phyloP scores from a whole-genome alignment of 2,329 filamentous ascomycete genomes.

The Aspergillus puulaauensis region DNA sequence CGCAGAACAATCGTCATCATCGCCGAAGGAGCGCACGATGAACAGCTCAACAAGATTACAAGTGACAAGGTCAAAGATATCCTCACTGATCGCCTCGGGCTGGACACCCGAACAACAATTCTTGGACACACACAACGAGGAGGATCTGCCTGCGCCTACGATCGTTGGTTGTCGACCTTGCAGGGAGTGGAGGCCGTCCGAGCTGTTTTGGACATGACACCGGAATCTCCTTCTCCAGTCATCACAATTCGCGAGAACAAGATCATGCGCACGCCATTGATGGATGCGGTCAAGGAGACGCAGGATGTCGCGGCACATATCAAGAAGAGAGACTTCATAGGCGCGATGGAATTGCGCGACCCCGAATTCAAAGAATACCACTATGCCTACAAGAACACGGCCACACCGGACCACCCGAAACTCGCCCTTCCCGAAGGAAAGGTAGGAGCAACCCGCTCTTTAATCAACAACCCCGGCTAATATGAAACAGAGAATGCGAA shows the following conservation, averaged over 20 bases:
- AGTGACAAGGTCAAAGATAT: slow-evolving; percentile 81
- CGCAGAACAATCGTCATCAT: slow-evolving; percentile 98
- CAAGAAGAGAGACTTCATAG: slow-evolving; percentile 78
- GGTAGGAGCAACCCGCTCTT: slow-evolving; percentile 45
- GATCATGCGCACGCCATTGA: slow-evolving; percentile 83
- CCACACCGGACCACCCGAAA: slow-evolving; percentile 72
- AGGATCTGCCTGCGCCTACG: slow-evolving; percentile 87
- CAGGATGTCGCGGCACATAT: slow-evolving; percentile 82
- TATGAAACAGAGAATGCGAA: slow-evolving; percentile 70
- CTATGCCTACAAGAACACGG: slow-evolving; percentile 86
- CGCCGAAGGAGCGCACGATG: slow-evolving; percentile 89
- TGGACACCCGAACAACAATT: slow-evolving; percentile 93
- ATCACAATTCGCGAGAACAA: slow-evolving; percentile 98
- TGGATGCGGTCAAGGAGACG: slow-evolving; percentile 84
- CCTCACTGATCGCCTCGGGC: slow-evolving; percentile 73
- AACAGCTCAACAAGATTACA: slow-evolving; percentile 78
- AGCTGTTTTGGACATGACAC: slow-evolving; percentile 83
- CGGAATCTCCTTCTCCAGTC: slow-evolving; percentile 86
- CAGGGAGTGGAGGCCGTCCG: slow-evolving; percentile 94
- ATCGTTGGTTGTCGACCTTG: slow-evolving; percentile 86
- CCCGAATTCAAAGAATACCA: slow-evolving; percentile 94
- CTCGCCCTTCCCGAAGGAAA: slow-evolving; percentile 69
- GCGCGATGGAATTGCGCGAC: slow-evolving; percentile 84
- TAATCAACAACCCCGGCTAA: background rate
- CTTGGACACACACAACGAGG: slow-evolving; percentile 97